Conservation (phyloP, 768 basidiomycete species). For the Leccinum broughii region DNA sequence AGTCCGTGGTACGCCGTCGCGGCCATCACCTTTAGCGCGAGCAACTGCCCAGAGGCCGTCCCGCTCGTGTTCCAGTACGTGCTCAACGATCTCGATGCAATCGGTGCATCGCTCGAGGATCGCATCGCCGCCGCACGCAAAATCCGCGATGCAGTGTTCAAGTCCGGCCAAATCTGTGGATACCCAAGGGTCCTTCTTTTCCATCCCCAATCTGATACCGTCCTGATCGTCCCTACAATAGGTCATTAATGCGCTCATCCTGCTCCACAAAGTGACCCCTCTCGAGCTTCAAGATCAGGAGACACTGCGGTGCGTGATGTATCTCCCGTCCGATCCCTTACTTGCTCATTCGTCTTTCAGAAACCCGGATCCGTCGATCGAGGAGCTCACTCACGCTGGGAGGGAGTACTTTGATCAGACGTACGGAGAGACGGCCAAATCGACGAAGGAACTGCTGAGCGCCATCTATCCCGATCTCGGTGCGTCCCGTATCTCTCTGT, state of each 20-base stretch:
- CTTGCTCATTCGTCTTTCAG: slow-evolving; percentile 29
- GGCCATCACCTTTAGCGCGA: slow-evolving; percentile 55
- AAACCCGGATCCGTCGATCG: slow-evolving; percentile 41
- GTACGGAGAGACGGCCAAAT: slow-evolving; percentile 56
- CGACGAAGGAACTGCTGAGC: slow-evolving; percentile 48
- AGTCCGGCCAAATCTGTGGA: slow-evolving; percentile 57
- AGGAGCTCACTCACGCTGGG: slow-evolving; percentile 46
- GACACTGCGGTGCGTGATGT: slow-evolving; percentile 43
- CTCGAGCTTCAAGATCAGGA: slow-evolving; percentile 49
- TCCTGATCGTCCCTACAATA: neutral
- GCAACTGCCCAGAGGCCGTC: slow-evolving; percentile 59
- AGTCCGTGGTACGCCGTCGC: slow-evolving; percentile 65
- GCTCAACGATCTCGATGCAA: slow-evolving; percentile 42
- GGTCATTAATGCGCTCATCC: slow-evolving; percentile 56
- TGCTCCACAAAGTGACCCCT: slow-evolving; percentile 53
- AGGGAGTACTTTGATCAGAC: slow-evolving; percentile 44
- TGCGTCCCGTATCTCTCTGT: slow-evolving; percentile 28
- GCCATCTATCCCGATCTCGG: slow-evolving; percentile 65
- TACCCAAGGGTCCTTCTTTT: slow-evolving; percentile 49
- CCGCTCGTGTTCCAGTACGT: slow-evolving; percentile 54
- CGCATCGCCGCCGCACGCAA: slow-evolving; percentile 48
- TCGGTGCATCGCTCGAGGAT: slow-evolving; percentile 34
- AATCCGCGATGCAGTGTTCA: slow-evolving; percentile 63
- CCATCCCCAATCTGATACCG: neutral
- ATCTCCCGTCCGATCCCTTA: neutral